Evolutionary conservation across 495 filamentous ascomycete genomes (phyloP).

Genomic region (Apodospora peruviana): DNA sequence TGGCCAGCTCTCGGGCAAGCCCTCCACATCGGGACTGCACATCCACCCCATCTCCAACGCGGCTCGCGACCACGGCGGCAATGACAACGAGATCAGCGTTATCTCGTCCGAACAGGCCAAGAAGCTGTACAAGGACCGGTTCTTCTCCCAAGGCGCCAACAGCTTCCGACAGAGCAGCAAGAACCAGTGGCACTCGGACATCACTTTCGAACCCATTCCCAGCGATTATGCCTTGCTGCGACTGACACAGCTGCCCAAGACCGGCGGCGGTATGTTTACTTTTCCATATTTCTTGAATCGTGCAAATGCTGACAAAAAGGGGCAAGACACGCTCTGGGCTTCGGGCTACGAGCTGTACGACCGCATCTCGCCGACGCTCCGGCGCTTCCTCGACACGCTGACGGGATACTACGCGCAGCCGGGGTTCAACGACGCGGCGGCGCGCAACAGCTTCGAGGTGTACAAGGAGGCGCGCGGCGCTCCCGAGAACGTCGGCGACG

Average conservation of each 20-base stretch:
- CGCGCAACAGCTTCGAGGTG: conserved; percentile 50
- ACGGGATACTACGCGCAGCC: conserved; percentile 63
- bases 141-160: conserved; percentile 10
- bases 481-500: conserved; percentile 61
- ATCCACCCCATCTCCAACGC: conserved; percentile 68
- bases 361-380: conserved; percentile 59
- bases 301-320: background rate
- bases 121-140: conserved; percentile 45
- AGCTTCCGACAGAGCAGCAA: conserved; percentile 35
- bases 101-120: conserved; percentile 58
- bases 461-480: conserved; percentile 54
- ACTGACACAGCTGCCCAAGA: conserved; percentile 58
- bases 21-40: conserved; percentile 59
- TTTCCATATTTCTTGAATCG: background rate
- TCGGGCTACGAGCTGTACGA: conserved; percentile 77
- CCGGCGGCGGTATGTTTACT: conserved; percentile 56
- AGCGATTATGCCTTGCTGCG: conserved; percentile 61
- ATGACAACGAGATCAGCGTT: conserved; percentile 68
- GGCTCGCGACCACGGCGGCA: conserved; percentile 49
- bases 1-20: conserved; percentile 62
- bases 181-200: conserved; percentile 61
- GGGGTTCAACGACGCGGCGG: conserved; percentile 52
- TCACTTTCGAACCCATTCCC: conserved; percentile 61
- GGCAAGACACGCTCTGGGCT: conserved; percentile 65
- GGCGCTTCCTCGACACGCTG: conserved; percentile 61